These are phyloP conservation scores for Trametes meyenii DNA, from an alignment of 768 basidiomycete species.

Conservation along the genomic window DNA sequence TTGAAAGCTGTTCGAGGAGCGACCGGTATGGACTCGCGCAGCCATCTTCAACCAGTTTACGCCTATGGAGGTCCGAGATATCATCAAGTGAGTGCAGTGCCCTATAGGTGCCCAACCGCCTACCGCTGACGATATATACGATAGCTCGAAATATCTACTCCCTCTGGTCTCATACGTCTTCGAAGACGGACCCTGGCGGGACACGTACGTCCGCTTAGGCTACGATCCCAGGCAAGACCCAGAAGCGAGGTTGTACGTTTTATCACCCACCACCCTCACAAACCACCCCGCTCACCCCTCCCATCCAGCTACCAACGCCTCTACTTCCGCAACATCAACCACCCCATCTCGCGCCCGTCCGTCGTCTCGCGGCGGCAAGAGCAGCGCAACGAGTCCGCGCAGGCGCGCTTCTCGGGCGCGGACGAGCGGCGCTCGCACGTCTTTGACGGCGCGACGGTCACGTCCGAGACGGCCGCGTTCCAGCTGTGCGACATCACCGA, in stretches of 20 bases:
- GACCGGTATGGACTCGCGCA: constrained; percentile 90
- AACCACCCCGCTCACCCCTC: neutral
- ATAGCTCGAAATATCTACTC: constrained; percentile 79
- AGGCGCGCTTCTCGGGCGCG: constrained; percentile 34
- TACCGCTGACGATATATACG: neutral
- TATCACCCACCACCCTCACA: neutral
- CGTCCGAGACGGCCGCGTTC: constrained; percentile 88
- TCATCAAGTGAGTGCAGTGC: constrained; percentile 66
- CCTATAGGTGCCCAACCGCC: neutral
- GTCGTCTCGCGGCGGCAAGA: constrained; percentile 72
- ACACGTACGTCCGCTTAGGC: constrained; percentile 81
- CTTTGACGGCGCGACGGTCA: constrained; percentile 83
- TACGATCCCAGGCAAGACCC: constrained; percentile 87
- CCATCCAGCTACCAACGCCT: constrained; percentile 83
- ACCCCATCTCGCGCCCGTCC: constrained; percentile 76
- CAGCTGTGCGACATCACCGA: constrained; percentile 94
- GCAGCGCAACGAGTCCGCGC: constrained; percentile 44
- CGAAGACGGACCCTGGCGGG: constrained; percentile 92
- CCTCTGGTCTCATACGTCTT: constrained; percentile 87
- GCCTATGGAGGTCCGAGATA: constrained; percentile 64
- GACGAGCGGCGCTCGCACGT: constrained; percentile 60
- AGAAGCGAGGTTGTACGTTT: constrained; percentile 72
- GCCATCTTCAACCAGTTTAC: constrained; percentile 84
- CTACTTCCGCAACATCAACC: constrained; percentile 87
- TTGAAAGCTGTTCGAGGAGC: constrained; percentile 63